phyloP scores from a whole-genome alignment of 768 basidiomycete genomes.

The Aureoboletus auriporus region DNA sequence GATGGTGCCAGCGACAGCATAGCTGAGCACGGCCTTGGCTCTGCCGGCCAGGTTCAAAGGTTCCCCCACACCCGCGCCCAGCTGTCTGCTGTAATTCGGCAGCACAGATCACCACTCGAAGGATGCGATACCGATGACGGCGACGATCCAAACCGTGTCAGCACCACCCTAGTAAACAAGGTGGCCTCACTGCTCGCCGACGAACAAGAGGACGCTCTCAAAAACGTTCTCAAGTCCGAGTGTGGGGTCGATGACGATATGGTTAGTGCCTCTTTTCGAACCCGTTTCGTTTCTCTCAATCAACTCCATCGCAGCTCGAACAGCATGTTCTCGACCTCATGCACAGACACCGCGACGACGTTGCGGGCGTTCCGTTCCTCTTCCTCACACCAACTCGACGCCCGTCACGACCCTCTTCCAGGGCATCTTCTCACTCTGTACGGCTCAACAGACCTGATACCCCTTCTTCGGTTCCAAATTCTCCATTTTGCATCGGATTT shows the following conservation, averaged over 20 bases:
- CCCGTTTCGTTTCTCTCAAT: conserved; percentile 15
- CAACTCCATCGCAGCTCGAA: conserved; percentile 54
- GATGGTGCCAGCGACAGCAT: conserved; percentile 16
- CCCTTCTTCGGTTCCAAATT: conserved; percentile 68
- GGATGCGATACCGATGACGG: conserved; percentile 55
- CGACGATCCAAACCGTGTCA: conserved; percentile 52
- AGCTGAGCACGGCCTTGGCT: conserved; percentile 14
- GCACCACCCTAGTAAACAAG: conserved; percentile 58
- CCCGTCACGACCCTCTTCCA: conserved; percentile 77
- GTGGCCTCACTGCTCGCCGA: conserved; percentile 70
- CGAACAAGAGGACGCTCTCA: conserved; percentile 87
- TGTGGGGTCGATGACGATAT: conserved; percentile 68
- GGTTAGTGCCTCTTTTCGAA: conserved; percentile 39
- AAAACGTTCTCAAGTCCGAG: conserved; percentile 63
- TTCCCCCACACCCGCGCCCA: conserved; percentile 85
- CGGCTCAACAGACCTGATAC: conserved; percentile 75
- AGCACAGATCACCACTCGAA: conserved; percentile 57
- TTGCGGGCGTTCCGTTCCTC: conserved; percentile 76
- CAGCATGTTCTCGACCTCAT: conserved; percentile 90
- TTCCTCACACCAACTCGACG: conserved; percentile 78
- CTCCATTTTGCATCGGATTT: conserved; percentile 71
- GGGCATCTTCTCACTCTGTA: conserved; percentile 67
- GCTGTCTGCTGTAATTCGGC: conserved; percentile 67
- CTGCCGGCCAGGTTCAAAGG: conserved; percentile 32
- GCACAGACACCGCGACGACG: conserved; percentile 90